Conservation (phyloP, 306 rosid genomes). For the Lathyrus sativus region DNA sequence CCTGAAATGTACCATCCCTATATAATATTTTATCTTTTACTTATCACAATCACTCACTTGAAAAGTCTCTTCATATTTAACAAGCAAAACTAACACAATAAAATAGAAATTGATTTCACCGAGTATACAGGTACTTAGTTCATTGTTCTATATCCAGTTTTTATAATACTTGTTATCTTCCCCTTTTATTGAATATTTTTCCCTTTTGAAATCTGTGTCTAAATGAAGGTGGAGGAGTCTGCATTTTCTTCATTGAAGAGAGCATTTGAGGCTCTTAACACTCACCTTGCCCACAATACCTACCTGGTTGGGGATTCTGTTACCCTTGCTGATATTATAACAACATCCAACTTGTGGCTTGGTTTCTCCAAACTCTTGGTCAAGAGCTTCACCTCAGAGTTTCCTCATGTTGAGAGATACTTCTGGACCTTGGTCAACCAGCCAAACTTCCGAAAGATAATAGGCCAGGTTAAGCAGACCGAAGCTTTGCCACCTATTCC, state of each 20-base stretch:
- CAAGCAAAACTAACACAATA: no score
- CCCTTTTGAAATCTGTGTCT: background rate
- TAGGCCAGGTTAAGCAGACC: slow-evolving; percentile 74
- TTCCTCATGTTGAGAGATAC: slow-evolving; percentile 89
- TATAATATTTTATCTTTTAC: no score
- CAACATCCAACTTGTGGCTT: slow-evolving; percentile 46
- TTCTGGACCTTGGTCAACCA: slow-evolving; percentile 95
- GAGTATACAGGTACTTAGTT: no score
- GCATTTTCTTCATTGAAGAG: slow-evolving; percentile 61
- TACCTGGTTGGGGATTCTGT: slow-evolving; percentile 80
- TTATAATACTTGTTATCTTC: background rate
- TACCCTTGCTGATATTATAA: slow-evolving; percentile 75
- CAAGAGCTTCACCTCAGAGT: slow-evolving; percentile 79
- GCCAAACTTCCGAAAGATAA: slow-evolving; percentile 72
- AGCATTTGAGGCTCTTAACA: slow-evolving; percentile 67
- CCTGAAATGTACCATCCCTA: no score
- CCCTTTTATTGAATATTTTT: background rate
- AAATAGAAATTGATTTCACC: no score
- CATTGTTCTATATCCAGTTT: background rate
- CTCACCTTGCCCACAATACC: slow-evolving; percentile 72
- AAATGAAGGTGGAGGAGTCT: slow-evolving; percentile 76
- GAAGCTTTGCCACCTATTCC: slow-evolving; percentile 56
- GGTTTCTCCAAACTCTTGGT: slow-evolving; percentile 53
- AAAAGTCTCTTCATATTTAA: no score
- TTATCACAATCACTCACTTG: no score